A percentile compares a stretch with the other conserved stretches of the same genome.
Conservation (phyloP, 129 eudicot genomes). For the Helianthus annuus region HanXRQr2.0-SUNRISE NC_035435.2:176104692-176105191, state of each 20-base stretch:
- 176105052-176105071: no score
- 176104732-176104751: constrained; percentile 41
- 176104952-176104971: constrained; percentile 80
- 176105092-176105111: no score
- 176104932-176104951: constrained; percentile 64
- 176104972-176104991: constrained; percentile 73
- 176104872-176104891: constrained; percentile 75
- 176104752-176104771: constrained; percentile 53
- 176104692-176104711: constrained; percentile 44
- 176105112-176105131: constrained; percentile 85
- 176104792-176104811: constrained; percentile 87
- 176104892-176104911: constrained; percentile 85
- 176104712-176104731: constrained; percentile 8
- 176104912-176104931: constrained; percentile 77
- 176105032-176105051: constrained; percentile 70
- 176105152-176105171: constrained; percentile 77
- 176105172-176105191: constrained; percentile 87
- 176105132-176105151: constrained; percentile 87
- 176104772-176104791: constrained; percentile 72
- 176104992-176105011: constrained; percentile 77
- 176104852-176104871: constrained; percentile 81
- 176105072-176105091: no score
- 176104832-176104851: constrained; percentile 85
- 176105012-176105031: constrained; percentile 61
- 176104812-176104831: constrained; percentile 89